These are phyloP conservation scores for Brassica napus DNA, from an alignment of 345 rosid species.

Conservation along the genomic window DNA sequence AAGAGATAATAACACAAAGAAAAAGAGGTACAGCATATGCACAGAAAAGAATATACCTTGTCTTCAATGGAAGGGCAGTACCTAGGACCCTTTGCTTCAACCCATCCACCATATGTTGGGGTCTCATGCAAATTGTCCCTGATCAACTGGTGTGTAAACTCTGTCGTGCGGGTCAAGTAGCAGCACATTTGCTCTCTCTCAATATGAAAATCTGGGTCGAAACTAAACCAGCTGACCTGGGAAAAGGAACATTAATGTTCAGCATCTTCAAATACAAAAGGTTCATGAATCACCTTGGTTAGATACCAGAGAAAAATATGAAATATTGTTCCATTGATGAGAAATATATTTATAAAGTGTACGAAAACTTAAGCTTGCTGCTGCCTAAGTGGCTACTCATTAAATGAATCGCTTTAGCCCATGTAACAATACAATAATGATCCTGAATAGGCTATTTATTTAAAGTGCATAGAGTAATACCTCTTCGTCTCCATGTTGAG, in stretches of 20 bases:
- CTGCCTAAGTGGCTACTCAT: not conserved
- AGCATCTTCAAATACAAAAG: constrained; percentile 30
- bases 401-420: not conserved
- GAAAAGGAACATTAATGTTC: constrained; percentile 20
- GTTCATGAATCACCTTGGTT: constrained; percentile 8
- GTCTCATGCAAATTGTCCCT: constrained; percentile 91
- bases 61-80: constrained; percentile 99
- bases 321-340: not conserved
- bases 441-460: constrained; percentile 3
- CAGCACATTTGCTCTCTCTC: constrained; percentile 98
- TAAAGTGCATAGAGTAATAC: constrained; percentile 45
- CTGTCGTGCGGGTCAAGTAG: constrained; percentile 88
- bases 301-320: constrained; percentile 11
- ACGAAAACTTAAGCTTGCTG: not conserved
- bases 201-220: constrained; percentile 79
- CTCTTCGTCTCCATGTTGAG: constrained; percentile 96
- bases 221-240: constrained; percentile 97
- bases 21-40: constrained; percentile 6
- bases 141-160: constrained; percentile 81
- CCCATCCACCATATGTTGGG: constrained; percentile 99
- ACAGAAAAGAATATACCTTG: constrained; percentile 53
- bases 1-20: not conserved
- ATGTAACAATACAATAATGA: constrained; percentile 2
- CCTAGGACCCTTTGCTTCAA: constrained; percentile 98
- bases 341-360: not conserved